phyloP scores from a whole-genome alignment of 768 basidiomycete species.

The Boletellus ananiceps region DNA sequence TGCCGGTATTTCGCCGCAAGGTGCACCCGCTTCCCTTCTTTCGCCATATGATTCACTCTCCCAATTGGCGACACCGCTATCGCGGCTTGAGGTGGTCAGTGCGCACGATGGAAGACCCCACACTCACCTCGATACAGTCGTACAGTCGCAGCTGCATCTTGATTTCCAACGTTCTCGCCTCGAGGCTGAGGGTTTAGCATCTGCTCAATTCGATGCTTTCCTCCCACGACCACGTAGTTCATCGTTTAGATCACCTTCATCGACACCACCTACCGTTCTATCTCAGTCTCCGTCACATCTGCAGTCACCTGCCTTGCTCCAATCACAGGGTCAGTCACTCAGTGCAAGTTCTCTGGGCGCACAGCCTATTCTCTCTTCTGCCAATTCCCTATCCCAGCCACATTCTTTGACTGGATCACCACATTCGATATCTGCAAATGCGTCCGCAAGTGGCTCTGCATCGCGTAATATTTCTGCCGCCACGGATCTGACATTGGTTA shows the following conservation, averaged over 20 bases:
- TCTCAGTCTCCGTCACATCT: slow-evolving; percentile 22
- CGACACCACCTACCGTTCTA: slow-evolving; percentile 11
- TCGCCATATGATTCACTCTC: slow-evolving; percentile 21
- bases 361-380: slow-evolving; percentile 20
- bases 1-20: slow-evolving; percentile 22
- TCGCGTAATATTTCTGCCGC: slow-evolving; percentile 12
- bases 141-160: slow-evolving; percentile 23
- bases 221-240: slow-evolving; percentile 21
- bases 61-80: slow-evolving; percentile 20
- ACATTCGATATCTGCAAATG: slow-evolving; percentile 19
- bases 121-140: slow-evolving; percentile 20
- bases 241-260: slow-evolving; percentile 24
- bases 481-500: slow-evolving; percentile 23
- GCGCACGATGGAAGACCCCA: slow-evolving; percentile 21
- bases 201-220: slow-evolving; percentile 27
- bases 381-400: slow-evolving; percentile 23
- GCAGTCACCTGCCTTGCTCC: slow-evolving; percentile 15
- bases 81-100: slow-evolving; percentile 21
- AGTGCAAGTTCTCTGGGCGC: slow-evolving; percentile 11
- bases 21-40: slow-evolving; percentile 9
- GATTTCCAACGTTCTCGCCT: slow-evolving; percentile 26
- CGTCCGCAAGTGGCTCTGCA: slow-evolving; percentile 21
- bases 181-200: slow-evolving; percentile 22
- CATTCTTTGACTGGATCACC: slow-evolving; percentile 31
- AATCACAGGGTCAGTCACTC: slow-evolving; percentile 18